Conservation (phyloP, 2,329 filamentous ascomycete genomes). For the Ophiostoma novo-ulmi region DNA sequence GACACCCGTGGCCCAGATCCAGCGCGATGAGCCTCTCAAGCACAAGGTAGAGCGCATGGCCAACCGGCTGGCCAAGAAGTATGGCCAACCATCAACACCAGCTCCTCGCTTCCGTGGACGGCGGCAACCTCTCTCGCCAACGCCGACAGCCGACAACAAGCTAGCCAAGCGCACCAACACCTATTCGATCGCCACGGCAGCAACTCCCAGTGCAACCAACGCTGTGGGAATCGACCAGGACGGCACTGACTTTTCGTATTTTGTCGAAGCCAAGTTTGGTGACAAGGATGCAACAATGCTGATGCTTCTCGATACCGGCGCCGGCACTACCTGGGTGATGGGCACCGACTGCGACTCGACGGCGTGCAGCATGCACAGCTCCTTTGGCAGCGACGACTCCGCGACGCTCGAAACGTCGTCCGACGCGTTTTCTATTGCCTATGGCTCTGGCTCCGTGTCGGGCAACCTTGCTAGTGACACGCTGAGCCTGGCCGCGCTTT, state of each 20-base stretch:
- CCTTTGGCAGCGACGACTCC: slow-evolving; percentile 63
- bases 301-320: slow-evolving; percentile 62
- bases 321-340: slow-evolving; percentile 80
- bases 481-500: slow-evolving; percentile 61
- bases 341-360: slow-evolving; percentile 59
- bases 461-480: slow-evolving; percentile 64
- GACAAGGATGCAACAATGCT: slow-evolving; percentile 50
- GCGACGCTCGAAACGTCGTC: slow-evolving; percentile 52
- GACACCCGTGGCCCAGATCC: not conserved
- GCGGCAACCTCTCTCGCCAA: slow-evolving; percentile 21
- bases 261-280: slow-evolving; percentile 53
- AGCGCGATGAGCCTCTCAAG: slow-evolving; percentile 33
- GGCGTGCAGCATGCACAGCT: slow-evolving; percentile 65
- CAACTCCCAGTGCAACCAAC: slow-evolving; percentile 42
- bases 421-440: slow-evolving; percentile 60
- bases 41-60: slow-evolving; percentile 39
- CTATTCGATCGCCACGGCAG: slow-evolving; percentile 46
- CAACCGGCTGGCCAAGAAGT: slow-evolving; percentile 39
- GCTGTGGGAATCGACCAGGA: slow-evolving; percentile 57
- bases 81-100: slow-evolving; percentile 29
- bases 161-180: slow-evolving; percentile 41
- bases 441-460: slow-evolving; percentile 70
- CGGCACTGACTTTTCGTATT: slow-evolving; percentile 62
- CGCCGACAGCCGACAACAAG: not conserved
- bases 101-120: slow-evolving; percentile 1